A percentile compares a stretch with the other conserved stretches of the same genome.
phyloP scores from a whole-genome alignment of 192 early-diverging fungal species.

The Rhizoclosmatium globosum region DNA sequence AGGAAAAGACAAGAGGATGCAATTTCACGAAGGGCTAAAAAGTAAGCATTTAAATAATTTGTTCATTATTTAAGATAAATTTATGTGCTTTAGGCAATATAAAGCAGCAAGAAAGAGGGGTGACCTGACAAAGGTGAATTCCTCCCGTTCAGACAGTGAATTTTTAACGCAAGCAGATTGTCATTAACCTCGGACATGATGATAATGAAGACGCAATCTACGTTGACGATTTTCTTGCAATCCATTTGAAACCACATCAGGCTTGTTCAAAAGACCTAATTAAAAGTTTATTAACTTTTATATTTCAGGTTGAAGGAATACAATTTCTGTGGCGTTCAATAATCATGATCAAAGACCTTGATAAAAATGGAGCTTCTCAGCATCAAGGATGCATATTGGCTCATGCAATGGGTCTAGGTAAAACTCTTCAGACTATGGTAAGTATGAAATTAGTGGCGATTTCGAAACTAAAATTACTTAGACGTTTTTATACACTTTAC shows the following conservation, averaged over 20 bases:
- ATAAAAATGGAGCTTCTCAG: conserved; percentile 13
- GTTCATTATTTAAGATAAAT: neutral
- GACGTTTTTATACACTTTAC: conserved; percentile 71
- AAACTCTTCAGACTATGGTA: conserved; percentile 80
- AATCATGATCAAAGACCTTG: conserved; percentile 64
- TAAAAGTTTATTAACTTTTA: neutral
- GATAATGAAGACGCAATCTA: conserved; percentile 59
- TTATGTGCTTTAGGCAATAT: neutral
- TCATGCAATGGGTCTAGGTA: conserved; percentile 88
- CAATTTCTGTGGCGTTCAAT: conserved; percentile 84
- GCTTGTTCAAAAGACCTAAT: too few relatives aligned
- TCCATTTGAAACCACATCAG: conserved; percentile 72
- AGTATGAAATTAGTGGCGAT: neutral
- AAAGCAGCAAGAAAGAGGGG: neutral
- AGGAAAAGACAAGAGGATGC: neutral
- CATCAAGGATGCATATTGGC: conserved; percentile 80
- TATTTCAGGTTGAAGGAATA: conserved; percentile 70
- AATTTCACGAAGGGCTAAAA: neutral
- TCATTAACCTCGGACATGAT: conserved; percentile 74
- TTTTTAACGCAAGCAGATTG: conserved; percentile 25
- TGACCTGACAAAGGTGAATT: conserved; percentile 5
- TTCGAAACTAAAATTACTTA: too few relatives aligned
- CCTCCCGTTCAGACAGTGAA: neutral
- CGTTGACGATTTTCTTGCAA: conserved; percentile 63
- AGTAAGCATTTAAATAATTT: neutral